Base-by-base conservation (phyloP, 495 filamentous ascomycete genomes). In the Darksidea phi region DNA sequence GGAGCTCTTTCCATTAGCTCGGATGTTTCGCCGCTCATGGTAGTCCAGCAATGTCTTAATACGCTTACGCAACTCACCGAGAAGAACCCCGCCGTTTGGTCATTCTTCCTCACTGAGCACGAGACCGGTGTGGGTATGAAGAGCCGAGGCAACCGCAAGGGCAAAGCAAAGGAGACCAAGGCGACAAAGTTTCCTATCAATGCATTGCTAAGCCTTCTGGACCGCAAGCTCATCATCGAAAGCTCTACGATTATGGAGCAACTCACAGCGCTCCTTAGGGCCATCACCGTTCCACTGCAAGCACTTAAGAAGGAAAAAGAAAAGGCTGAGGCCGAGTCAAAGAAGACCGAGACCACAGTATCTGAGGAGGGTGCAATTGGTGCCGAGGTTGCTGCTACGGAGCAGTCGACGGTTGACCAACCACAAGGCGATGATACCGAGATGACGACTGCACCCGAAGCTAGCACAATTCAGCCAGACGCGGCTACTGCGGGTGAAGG, bases 41-140 rank as follows among this genome's bases (percentile, higher is more conserved):
- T 99, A 42, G 90, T 97, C 10, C 93, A 97, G 69, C 94, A 99
- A 73, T 97, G 93, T 64, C 82, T 99, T 34, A 81, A 83, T 49
- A 84, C 91, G 11, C 78, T 99, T 8, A 84, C 86, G 32, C 89
- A 88, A 68, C 79, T 99, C 36, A 87, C 88, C 5, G 82, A 84
- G 64, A 88, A 89, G 71, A 96, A 95, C 45, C 82, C 82, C 38
- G 89, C 93, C 64, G 86, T 97, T 47, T 85, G 91, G 24, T 89
- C 86, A 47, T 93, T 97, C 74, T 97, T 99, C 83, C 74, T 99
- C 45, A 95, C 89, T 6, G 94, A 97, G 75, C 95, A 97, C 70
- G 95, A 99, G 57, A 84, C 81, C 18, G 78, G 79, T 25, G 81
- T 82, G 32, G 79, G 83, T 12, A 78, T 92, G 50, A 97, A 95